Evolutionary conservation across 2,329 filamentous ascomycete genomes (phyloP), one percentile per base, ranked within the genome.

Genomic region (Ophiostoma triangulosporum): DNA sequence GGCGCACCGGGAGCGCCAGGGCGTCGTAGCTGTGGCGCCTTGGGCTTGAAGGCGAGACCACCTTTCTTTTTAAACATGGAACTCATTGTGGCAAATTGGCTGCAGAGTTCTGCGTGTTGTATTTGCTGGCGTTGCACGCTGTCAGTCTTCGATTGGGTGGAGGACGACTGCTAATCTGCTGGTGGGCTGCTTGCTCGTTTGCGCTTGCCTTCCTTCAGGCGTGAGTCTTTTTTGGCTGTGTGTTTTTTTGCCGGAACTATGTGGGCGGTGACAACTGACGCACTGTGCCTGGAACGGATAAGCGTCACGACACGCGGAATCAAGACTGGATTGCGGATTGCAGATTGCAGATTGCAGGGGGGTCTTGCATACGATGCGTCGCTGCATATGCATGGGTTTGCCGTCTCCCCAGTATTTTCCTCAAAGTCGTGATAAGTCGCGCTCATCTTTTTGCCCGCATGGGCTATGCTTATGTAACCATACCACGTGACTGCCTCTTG

Each of bases 1-100:
- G 55, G 17, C 53, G 70, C 68, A 58, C 72, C 70, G 57, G 73
- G 70, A 55, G 75, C 54, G n/a, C 29, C 73, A 62, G 53, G 26
- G 6, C 81, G 77, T 59, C 73, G 71, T 32, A 50, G 46, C 8
- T 69, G 65, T 31, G 77, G 78, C 59, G 78, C 77, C 69, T 85
- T 88, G 45, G 84, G 84, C 65, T 85, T 85, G 70, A 88, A 87
- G 69, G 73, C 73, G 55, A 74, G 69, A 60, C 74, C 74, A 60
- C 74, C 72, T 68, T 86, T 85, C 69, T 86, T 86, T 66, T 76
- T 80, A 73, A 85, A 83, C 60, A 69, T 73, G 69, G 59, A 60
- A 56, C 59, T 60, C 59, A 60, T 60, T 14, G 32, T 56, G 40
- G 38, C 12, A 9, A 5, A 6, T 46, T 15, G 26, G 26, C 22